Evolutionary conservation across 208 protist species (phyloP), one percentile per base, ranked within the genome.

Genomic region (Entamoeba dispar): DNA sequence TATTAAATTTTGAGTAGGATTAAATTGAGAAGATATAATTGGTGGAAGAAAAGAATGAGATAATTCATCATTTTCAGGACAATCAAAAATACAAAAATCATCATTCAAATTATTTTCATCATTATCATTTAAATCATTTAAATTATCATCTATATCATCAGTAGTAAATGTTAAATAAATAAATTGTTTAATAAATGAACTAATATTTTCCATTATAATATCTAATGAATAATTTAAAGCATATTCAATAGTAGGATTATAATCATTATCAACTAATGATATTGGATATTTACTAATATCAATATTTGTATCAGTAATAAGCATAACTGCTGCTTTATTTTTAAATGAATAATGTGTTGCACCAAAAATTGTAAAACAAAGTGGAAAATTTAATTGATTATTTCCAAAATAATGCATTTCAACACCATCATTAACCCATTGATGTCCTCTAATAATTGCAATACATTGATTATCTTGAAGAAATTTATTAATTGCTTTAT

Each of bases 381-480:
- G 22, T 14, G 55, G 55, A 3, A 69, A 27, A 2, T 0, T 22
- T 22, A 27, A 27, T 22, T 69, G 55, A 22, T 27, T 22, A 69
- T 69, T 22, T 22, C 55, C 55, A 69, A 69, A 69, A 3, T 27
- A 69, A 69, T 69, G 17, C 55, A 69, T 69, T 69, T 69, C 55
- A 69, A 69, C 22, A 0, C 55, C 55, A 69, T 69, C 3, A 3
- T 27, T 2, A 22, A 69, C 55, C 12, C 55, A 69, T 93, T 95
- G 69, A 73, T 95, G 94, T 3, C 93, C 94, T n/a, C 94, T 10
- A 43, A 91, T 93, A 14, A 95, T 55, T 14, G 94, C 91, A 47
- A 38, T 51, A 19, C 95, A 51, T 22, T 93, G n/a, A 52, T 95
- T 95, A 1, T 38, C 8, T 4, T 17, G 4, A 15, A 93, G 22